phyloP scores from a whole-genome alignment of 2,329 filamentous ascomycete genomes.

The Thelonectria rubi region DNA sequence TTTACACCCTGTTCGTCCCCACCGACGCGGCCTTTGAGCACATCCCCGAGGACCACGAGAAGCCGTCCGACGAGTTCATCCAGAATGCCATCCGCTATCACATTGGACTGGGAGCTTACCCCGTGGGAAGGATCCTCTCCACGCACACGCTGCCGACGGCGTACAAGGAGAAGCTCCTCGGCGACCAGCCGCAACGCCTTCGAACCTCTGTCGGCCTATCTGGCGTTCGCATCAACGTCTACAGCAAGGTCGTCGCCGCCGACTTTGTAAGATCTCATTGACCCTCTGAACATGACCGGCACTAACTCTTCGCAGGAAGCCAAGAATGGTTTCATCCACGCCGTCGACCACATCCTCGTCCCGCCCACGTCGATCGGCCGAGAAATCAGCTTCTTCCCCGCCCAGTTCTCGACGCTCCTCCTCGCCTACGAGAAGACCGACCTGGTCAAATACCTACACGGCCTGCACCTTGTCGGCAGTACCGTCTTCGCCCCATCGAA shows the following conservation, averaged over 20 bases:
- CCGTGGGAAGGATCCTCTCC: conserved; percentile 70
- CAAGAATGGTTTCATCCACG: conserved; percentile 84
- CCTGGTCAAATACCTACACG: conserved; percentile 68
- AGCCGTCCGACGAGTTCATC: conserved; percentile 75
- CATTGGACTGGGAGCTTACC: conserved; percentile 72
- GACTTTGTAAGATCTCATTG: conserved; percentile 68
- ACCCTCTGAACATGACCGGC: neutral
- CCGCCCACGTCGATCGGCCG: conserved; percentile 72
- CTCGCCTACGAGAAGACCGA: conserved; percentile 80
- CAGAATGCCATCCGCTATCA: conserved; percentile 80
- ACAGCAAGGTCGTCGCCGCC: conserved; percentile 72
- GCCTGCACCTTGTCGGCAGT: conserved; percentile 65
- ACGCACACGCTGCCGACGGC: conserved; percentile 80
- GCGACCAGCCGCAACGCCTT: conserved; percentile 75
- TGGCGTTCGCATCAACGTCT: conserved; percentile 80
- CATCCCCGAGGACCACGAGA: conserved; percentile 58
- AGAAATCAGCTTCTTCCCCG: conserved; percentile 71
- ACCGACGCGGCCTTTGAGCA: conserved; percentile 78
- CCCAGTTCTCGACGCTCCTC: conserved; percentile 80
- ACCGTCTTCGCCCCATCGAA: conserved; percentile 88
- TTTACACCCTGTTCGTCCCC: conserved; percentile 82
- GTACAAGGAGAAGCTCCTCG: conserved; percentile 66
- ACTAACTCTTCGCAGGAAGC: conserved; percentile 59
- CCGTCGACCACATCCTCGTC: conserved; percentile 76
- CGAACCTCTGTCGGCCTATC: conserved; percentile 69